Percentiles rank a stretch among this genome's conserved stretches.
phyloP scores from a whole-genome alignment of 768 basidiomycete genomes.

The Hysterangium stoloniferum region DNA sequence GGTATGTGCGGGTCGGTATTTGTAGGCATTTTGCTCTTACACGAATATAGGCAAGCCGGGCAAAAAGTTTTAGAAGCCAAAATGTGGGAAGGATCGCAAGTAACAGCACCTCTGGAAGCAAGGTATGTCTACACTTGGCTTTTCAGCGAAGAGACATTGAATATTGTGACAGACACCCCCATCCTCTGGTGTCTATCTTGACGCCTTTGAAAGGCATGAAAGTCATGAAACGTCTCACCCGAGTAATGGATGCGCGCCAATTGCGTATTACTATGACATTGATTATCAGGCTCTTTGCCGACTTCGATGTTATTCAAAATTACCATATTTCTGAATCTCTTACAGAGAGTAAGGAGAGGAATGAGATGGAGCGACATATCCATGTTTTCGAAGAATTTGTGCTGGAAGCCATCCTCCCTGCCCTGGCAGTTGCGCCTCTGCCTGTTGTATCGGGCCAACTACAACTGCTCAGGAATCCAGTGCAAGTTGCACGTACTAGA shows the following conservation, averaged over 20 bases:
- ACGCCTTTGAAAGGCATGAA: constrained; percentile 88
- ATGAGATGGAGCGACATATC: constrained; percentile 80
- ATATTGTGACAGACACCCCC: constrained; percentile 58
- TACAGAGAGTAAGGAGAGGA: constrained; percentile 51
- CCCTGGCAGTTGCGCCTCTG: constrained; percentile 71
- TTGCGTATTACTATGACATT: constrained; percentile 86
- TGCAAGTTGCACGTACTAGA: constrained; percentile 67
- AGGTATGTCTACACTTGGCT: constrained; percentile 44
- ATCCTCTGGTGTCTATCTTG: constrained; percentile 93
- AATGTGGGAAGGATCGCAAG: constrained; percentile 74
- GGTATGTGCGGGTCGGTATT: constrained; percentile 30
- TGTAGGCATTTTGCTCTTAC: no score
- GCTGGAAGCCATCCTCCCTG: constrained; percentile 77
- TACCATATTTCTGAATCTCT: constrained; percentile 64
- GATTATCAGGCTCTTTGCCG: constrained; percentile 88
- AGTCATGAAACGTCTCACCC: constrained; percentile 79
- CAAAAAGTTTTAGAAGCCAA: constrained; percentile 53
- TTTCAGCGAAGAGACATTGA: not conserved
- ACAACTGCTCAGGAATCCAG: constrained; percentile 71
- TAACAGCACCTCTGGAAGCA: constrained; percentile 91
- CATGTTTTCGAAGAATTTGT: constrained; percentile 83
- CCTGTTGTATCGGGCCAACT: constrained; percentile 82
- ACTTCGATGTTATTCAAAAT: constrained; percentile 83
- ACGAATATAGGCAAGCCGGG: constrained; percentile 44
- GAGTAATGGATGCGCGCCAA: constrained; percentile 70